A percentile compares a stretch with the other conserved stretches of the same genome.
Evolutionary conservation across 2,329 filamentous ascomycete genomes (phyloP).

Genomic region (Fusarium sp.): DNA sequence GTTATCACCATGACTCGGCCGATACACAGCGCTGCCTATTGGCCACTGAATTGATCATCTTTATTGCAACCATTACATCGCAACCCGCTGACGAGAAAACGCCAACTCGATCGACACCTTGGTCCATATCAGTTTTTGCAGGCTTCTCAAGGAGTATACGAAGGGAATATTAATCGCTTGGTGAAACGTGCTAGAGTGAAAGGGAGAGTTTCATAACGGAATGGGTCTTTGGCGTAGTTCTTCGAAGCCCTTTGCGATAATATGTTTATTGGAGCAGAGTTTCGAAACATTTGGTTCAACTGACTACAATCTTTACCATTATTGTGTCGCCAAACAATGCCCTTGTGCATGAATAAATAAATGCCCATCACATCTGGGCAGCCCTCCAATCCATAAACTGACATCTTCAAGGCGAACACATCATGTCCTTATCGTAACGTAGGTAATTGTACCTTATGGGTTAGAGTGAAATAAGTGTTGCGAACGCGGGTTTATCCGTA

Average conservation of each 20-base stretch:
- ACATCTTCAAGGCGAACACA: neutral
- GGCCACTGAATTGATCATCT: neutral
- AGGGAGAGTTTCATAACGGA: conserved; percentile 7
- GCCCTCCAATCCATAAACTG: neutral
- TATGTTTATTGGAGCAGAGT: neutral
- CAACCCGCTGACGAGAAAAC: neutral
- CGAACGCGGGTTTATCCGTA: neutral
- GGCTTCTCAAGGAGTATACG: neutral
- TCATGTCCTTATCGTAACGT: neutral
- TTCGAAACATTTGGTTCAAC: neutral
- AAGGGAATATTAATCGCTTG: neutral
- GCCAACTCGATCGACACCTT: neutral
- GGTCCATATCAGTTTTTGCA: neutral
- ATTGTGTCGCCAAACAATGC: neutral
- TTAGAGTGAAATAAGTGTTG: neutral
- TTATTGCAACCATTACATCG: neutral
- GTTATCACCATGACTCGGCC: conserved; percentile 25
- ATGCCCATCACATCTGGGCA: neutral
- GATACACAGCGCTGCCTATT: neutral
- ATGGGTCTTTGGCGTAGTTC: neutral
- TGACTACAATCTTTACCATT: neutral
- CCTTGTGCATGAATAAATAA: neutral
- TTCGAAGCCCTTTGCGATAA: conserved; percentile 3
- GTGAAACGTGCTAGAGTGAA: conserved; percentile 28
- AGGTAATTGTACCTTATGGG: neutral